Conservation (phyloP, 768 basidiomycete species). For the Clavulina sp. region DNA sequence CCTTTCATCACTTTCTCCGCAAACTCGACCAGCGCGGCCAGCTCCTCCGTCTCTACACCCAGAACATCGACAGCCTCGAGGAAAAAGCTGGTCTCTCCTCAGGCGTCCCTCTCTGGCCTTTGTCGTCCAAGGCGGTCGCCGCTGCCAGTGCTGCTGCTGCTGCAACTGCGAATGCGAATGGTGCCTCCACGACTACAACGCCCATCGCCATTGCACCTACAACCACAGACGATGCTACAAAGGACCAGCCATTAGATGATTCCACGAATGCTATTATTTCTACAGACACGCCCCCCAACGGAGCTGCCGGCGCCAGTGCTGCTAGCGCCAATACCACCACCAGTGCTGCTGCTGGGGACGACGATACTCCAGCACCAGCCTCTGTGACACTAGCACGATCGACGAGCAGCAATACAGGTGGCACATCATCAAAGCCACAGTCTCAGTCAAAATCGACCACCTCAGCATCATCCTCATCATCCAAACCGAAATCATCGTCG, state of each 20-base stretch:
- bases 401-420: too few species aligned
- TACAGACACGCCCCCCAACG: not conserved
- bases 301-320: not conserved
- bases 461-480: too few species aligned
- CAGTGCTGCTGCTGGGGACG: not conserved
- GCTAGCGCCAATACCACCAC: not conserved
- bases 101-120: slow-evolving; percentile 58
- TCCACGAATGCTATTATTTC: too few species aligned
- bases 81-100: slow-evolving; percentile 71
- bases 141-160: slow-evolving; percentile 11
- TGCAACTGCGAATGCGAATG: not conserved
- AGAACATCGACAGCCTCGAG: slow-evolving; percentile 87
- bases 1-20: slow-evolving; percentile 63
- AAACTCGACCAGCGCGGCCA: slow-evolving; percentile 56
- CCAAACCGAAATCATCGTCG: not conserved
- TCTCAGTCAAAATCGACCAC: too few species aligned
- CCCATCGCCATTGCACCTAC: not conserved
- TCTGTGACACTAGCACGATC: too few species aligned
- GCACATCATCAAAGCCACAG: not conserved
- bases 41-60: slow-evolving; percentile 76
- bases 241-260: too few species aligned
- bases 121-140: slow-evolving; percentile 27
- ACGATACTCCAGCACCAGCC: not conserved
- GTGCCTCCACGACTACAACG: slow-evolving; percentile 1
- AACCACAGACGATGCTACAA: slow-evolving; percentile 1